Evolutionary conservation across 148 eudicot species (phyloP).

Genomic region (Cornus controversa): DNA sequence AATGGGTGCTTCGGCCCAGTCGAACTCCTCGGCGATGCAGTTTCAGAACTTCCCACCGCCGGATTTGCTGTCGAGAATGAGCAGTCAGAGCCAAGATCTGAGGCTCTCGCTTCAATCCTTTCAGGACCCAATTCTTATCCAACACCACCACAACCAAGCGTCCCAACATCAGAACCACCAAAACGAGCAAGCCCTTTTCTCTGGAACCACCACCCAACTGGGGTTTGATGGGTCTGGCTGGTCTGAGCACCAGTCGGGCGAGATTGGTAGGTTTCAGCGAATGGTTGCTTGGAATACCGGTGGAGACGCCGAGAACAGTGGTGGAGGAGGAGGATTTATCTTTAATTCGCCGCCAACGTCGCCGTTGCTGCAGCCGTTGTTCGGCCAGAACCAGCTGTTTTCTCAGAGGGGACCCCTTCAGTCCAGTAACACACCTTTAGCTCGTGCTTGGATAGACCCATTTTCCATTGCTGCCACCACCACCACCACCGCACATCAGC

Average conservation of each 20-base stretch:
- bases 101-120: constrained; percentile 87
- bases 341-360: constrained; percentile 38
- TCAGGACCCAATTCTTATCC: constrained; percentile 66
- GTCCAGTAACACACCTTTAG: constrained; percentile 92
- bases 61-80: constrained; percentile 36
- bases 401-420: constrained; percentile 99
- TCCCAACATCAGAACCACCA: constrained; percentile 20
- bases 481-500: constrained; percentile 16
- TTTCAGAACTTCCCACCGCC: constrained; percentile 44
- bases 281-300: constrained; percentile 51
- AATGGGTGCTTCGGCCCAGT: constrained; percentile 36
- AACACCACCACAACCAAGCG: constrained; percentile 26
- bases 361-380: constrained; percentile 53
- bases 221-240: constrained; percentile 49
- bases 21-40: constrained; percentile 41
- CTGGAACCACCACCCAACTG: constrained; percentile 30
- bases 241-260: constrained; percentile 47
- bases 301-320: constrained; percentile 23
- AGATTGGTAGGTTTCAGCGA: constrained; percentile 56
- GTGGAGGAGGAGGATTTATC: constrained; percentile 41
- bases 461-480: constrained; percentile 19
- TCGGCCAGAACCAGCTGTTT: constrained; percentile 67
- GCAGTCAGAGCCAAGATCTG: constrained; percentile 75
- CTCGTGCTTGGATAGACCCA: constrained; percentile 91
- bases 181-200: constrained; percentile 28